Base-by-base conservation (phyloP, 2,329 filamentous ascomycete species). In the Pseudomassariella vexata region DNA sequence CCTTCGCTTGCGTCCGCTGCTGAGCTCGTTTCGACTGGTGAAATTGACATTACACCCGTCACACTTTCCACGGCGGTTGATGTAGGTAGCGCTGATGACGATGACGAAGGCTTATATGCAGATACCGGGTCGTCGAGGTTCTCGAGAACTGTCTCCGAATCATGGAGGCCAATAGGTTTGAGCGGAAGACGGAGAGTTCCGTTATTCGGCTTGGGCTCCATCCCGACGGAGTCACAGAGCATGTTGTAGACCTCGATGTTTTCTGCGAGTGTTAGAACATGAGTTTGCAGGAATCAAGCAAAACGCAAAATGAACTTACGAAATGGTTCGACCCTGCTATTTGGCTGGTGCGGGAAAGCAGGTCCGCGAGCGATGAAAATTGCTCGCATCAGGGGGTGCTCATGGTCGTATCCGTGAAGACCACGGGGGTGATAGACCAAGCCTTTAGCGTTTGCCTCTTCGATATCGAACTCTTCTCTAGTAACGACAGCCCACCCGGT, bases 181-280 rank as follows among this genome's bases (percentile, higher is more conserved):
- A 90, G 60, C 0, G 85, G 85, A 9, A 90, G 68, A 9, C 80
- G 70, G 5, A 95, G 62, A 0, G 88, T 95, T 30, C 90, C 90
- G 51, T 96, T 96, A 55, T 95, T 95, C 1, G 85, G 76, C 33
- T 70, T 70, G 0, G 88, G 85, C 3, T 53, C 56, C 36, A 96
- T 64, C 9, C 82, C 80, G 17, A 96, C 61, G 1, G 85, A 89
- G 59, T 95, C 89, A 55, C 90, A 95, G 26, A 96, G 61, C 40
- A 96, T 85, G 50, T 95, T 95, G 62, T 96, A 96, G 7, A 96
- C 84, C 49, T 95, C 85, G 37, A 78, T 89, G 44, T 96, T 96
- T 74, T 95, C 85, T 90, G 46, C 16, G 5, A 19, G 41, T 27
- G 15, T 20, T 12, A 38, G 20, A 20, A n/a, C n/a, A n/a, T n/a